These are phyloP conservation scores for Lentithecium fluviatile DNA, from an alignment of 495 filamentous ascomycete genomes.

Conservation along the genomic window DNA sequence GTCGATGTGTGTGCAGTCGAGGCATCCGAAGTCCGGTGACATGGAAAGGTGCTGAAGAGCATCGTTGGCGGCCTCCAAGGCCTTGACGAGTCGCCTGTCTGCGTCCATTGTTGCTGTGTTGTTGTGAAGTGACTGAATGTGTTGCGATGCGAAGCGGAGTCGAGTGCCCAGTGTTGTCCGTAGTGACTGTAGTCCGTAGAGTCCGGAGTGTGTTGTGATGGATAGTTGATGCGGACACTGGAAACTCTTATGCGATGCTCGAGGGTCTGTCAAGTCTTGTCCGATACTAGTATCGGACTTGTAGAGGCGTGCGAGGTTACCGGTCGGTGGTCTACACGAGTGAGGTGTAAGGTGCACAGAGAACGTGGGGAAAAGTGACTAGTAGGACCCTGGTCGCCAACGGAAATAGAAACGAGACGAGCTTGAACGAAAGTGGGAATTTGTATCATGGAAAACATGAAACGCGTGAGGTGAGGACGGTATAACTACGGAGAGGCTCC, in stretches of 20 bases:
- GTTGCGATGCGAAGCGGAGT: background rate
- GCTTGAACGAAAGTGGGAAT: conserved; percentile 3
- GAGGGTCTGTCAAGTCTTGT: conserved; percentile 17
- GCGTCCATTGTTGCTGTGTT: conserved; percentile 21
- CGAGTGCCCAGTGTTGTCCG: conserved; percentile 1
- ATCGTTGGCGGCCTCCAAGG: conserved; percentile 30
- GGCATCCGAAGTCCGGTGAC: conserved; percentile 24
- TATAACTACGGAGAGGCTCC: conserved; percentile 19
- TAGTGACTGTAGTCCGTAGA: conserved; percentile 1
- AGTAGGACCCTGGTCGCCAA: background rate
- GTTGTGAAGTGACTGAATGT: too few species aligned
- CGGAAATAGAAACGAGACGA: conserved; percentile 16
- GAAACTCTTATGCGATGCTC: conserved; percentile 12
- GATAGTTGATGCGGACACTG: background rate
- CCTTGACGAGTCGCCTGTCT: conserved; percentile 29
- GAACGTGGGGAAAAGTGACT: conserved; percentile 15
- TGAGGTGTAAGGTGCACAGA: conserved; percentile 6
- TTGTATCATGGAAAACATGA: conserved; percentile 5
- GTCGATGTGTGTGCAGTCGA: conserved; percentile 32
- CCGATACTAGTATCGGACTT: conserved; percentile 9
- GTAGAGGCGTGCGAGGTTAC: background rate
- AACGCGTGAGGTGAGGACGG: conserved; percentile 9
- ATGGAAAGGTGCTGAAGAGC: conserved; percentile 31
- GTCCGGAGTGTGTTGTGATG: conserved; percentile 1
- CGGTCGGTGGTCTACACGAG: conserved; percentile 3